A percentile compares a stretch with the other conserved stretches of the same genome.
These are phyloP conservation scores for Pyrus pyrifolia DNA, from an alignment of 306 rosid species.

Conservation along the genomic window DNA sequence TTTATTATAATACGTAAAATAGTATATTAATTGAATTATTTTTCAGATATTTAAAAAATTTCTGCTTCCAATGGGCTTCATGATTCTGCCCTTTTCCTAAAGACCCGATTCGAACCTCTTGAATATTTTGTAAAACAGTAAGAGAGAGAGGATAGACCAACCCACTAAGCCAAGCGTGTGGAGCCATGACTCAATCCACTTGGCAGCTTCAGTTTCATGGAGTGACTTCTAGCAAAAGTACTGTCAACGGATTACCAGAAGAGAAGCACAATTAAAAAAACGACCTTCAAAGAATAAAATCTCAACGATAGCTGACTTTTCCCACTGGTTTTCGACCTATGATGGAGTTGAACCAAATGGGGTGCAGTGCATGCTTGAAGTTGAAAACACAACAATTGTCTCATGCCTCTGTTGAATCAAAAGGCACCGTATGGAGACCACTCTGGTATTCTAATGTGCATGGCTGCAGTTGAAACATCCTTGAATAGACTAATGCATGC, in stretches of 20 bases:
- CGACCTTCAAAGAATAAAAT: background rate
- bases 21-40: too few relatives aligned
- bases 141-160: conserved; percentile 7
- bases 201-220: conserved; percentile 11
- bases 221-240: background rate
- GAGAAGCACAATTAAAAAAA: background rate
- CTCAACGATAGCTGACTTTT: background rate
- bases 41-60: too few relatives aligned
- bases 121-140: background rate
- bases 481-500: background rate
- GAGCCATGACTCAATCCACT: conserved; percentile 20
- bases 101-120: too few relatives aligned
- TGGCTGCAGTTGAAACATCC: background rate
- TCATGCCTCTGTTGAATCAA: background rate
- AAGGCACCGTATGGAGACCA: conserved; percentile 5
- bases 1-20: too few relatives aligned
- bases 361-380: background rate
- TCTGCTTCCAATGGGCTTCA: too few relatives aligned
- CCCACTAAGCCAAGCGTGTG: conserved; percentile 19
- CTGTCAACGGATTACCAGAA: background rate
- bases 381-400: background rate
- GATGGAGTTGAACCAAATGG: background rate
- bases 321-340: background rate
- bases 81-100: too few relatives aligned
- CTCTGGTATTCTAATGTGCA: background rate